phyloP scores from a whole-genome alignment of 306 rosid genomes.

The Potentilla sterilis region DNA sequence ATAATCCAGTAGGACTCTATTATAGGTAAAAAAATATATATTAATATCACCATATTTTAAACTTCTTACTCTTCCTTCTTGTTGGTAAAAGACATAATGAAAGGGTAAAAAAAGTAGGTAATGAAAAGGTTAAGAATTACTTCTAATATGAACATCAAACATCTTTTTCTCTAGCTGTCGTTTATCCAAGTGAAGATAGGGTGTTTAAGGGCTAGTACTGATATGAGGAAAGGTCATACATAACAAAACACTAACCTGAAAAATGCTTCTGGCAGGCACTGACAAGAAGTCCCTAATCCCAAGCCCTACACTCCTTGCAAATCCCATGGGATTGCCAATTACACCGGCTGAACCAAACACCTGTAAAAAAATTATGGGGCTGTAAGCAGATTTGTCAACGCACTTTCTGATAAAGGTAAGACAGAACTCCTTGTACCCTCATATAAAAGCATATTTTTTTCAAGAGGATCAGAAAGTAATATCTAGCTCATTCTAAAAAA shows the following conservation, averaged over 20 bases:
- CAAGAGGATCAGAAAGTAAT: neutral
- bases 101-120: neutral
- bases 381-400: neutral
- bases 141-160: neutral
- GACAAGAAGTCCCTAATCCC: conserved; percentile 89
- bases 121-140: neutral
- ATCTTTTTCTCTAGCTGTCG: neutral
- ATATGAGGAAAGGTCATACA: neutral
- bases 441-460: neutral
- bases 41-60: neutral
- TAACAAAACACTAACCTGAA: conserved; percentile 50
- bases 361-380: conserved; percentile 40
- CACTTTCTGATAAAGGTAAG: neutral
- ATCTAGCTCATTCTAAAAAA: no score
- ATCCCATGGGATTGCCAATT: conserved; percentile 96
- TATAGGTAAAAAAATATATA: conserved; percentile 28
- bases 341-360: conserved; percentile 98
- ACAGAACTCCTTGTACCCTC: neutral
- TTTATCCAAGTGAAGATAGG: neutral
- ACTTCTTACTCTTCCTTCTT: neutral
- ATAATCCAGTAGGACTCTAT: conserved; percentile 90
- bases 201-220: neutral
- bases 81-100: neutral
- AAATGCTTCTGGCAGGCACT: conserved; percentile 78
- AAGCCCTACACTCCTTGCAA: conserved; percentile 87